Base-by-base conservation (phyloP, 805 yeast species). In the Metschnikowia cerradonensis region DNA sequence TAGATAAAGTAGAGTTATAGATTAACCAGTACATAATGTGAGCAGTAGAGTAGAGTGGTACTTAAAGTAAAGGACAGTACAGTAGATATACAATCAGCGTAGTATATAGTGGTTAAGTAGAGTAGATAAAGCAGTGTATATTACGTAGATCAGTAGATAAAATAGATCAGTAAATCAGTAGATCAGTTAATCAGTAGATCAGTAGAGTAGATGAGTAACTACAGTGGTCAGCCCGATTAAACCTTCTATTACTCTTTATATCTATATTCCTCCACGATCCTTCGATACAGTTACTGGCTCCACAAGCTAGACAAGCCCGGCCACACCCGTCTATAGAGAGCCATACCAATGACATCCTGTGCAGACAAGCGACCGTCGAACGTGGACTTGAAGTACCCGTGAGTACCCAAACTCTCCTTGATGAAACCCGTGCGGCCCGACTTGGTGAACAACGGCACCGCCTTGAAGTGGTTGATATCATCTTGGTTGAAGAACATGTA, bases 401-500 rank as follows among this genome's bases (percentile, higher is more conserved):
- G 99, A 1, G 99, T 94, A 72, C 99, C 99, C 74, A 94, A 77
- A 65, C 91, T 82, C 67, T 92, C 97, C 70, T 89, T 92, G 66
- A 95, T 92, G 68, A 87, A 87, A 49, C 99, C 99, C 19, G 90
- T 78, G 68, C 97, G 83, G 46, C 99, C 99, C 61, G 84, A 79
- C 67, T 88, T 90, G 39, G 98, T 91, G 69, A 90, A 94, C 53
- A 94, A 73, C 40, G 98, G 98, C 58, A 94, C 86, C 4, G 91
- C 85, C 71, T 88, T 88, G 79, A 86, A 94, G 82, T 88, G 88
- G 57, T 80, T 81, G 58, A 95, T 87, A 66, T 94, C 99, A 44
- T 87, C 89, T 10, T 88, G 73, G 63, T 85, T 89, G 83, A 92
- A 92, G 77, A 94, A 94, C 99, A 94, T 94, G 79, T 90, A 94